phyloP scores from a whole-genome alignment of 331 rosid species.

The Spiraea crenata region DNA sequence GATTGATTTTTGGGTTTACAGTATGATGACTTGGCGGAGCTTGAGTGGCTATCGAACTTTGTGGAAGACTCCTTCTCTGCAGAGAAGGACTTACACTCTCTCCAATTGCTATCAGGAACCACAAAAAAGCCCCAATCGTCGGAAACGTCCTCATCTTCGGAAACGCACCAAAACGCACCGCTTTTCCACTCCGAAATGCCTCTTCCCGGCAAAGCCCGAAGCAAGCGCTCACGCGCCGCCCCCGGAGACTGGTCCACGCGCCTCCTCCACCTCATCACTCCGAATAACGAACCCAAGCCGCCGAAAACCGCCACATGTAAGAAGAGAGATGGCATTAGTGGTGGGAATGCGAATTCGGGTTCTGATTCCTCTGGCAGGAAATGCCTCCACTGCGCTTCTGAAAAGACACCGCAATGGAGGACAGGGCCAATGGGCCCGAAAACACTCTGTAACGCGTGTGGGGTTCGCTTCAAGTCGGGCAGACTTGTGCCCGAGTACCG shows the following conservation, averaged over 20 bases:
- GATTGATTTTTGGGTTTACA: slow-evolving; percentile 19
- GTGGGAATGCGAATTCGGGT: slow-evolving; percentile 26
- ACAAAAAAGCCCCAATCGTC: slow-evolving; percentile 56
- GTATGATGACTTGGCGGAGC: slow-evolving; percentile 88
- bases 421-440: slow-evolving; percentile 98
- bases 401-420: slow-evolving; percentile 98
- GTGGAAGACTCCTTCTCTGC: slow-evolving; percentile 90
- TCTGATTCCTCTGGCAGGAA: slow-evolving; percentile 59
- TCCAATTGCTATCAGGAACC: slow-evolving; percentile 51
- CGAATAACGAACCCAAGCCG: slow-evolving; percentile 20
- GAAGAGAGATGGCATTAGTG: slow-evolving; percentile 45
- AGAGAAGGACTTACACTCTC: slow-evolving; percentile 65
- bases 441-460: slow-evolving; percentile 90
- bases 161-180: slow-evolving; percentile 54
- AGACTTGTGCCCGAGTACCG: slow-evolving; percentile 88
- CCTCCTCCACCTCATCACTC: slow-evolving; percentile 59
- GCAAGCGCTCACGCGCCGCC: slow-evolving; percentile 95
- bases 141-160: slow-evolving; percentile 85
- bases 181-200: slow-evolving; percentile 69
- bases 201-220: slow-evolving; percentile 89
- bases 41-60: slow-evolving; percentile 95
- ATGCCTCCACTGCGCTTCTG: slow-evolving; percentile 86
- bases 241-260: slow-evolving; percentile 99
- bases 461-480: slow-evolving; percentile 89
- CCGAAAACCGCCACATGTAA: slow-evolving; percentile 26